Percentiles rank a stretch among this genome's conserved stretches.
phyloP scores from a whole-genome alignment of 2,329 filamentous ascomycete genomes.

The Pseudopithomyces maydicus region DNA sequence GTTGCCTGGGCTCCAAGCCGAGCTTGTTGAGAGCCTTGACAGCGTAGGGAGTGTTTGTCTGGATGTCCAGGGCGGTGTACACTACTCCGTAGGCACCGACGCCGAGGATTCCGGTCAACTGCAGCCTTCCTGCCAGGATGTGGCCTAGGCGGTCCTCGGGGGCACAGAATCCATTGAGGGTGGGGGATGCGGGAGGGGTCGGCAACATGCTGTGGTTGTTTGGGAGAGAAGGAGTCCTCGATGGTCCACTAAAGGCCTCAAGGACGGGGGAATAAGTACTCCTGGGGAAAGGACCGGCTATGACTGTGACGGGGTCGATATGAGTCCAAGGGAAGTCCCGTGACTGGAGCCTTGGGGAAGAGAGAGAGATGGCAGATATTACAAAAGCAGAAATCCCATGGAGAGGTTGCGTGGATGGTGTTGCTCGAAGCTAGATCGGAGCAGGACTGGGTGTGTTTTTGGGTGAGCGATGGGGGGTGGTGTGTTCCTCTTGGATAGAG shows the following conservation, averaged over 20 bases:
- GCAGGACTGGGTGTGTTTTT: slow-evolving; percentile 13
- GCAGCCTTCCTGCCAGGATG: slow-evolving; percentile 79
- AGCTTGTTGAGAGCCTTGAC: slow-evolving; percentile 97
- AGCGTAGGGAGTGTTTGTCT: slow-evolving; percentile 81
- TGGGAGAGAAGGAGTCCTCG: slow-evolving; percentile 36
- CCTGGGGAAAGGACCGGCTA: slow-evolving; percentile 16
- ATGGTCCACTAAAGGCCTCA: slow-evolving; percentile 49
- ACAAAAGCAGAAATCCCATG: slow-evolving; percentile 18
- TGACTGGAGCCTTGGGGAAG: slow-evolving; percentile 5
- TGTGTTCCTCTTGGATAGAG: slow-evolving; percentile 21
- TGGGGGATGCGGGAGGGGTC: slow-evolving; percentile 57
- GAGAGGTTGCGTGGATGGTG: slow-evolving; percentile 11
- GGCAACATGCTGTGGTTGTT: slow-evolving; percentile 50
- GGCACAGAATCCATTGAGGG: slow-evolving; percentile 48
- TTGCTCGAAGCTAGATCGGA: slow-evolving; percentile 5
- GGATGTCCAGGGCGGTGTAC: slow-evolving; percentile 84
- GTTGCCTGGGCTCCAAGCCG: slow-evolving; percentile 85
- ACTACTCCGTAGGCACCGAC: slow-evolving; percentile 97
- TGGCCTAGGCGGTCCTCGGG: slow-evolving; percentile 88
- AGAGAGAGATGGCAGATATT: slow-evolving; percentile 21
- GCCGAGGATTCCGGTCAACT: slow-evolving; percentile 84
- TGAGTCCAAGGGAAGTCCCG: slow-evolving; percentile 11
- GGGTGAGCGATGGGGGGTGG: slow-evolving; percentile 22
- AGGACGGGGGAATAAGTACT: slow-evolving; percentile 36
- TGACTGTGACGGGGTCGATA: slow-evolving; percentile 10